A percentile compares a stretch with the other conserved stretches of the same genome.
Evolutionary conservation across 169 alveolate genomes (phyloP).

Genomic region (Eimeria acervulina): DNA sequence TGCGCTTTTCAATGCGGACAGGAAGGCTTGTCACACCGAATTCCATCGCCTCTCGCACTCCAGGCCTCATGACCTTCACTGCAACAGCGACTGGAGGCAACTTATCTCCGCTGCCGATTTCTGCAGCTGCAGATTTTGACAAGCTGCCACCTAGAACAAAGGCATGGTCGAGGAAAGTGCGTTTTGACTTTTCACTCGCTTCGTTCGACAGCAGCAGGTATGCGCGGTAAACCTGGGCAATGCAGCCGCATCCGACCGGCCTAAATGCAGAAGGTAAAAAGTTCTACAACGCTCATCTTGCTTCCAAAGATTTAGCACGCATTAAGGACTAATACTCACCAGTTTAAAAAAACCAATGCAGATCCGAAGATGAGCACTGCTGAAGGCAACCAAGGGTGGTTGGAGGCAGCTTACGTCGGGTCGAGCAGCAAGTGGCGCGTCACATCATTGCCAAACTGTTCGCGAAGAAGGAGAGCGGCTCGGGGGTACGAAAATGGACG

Average conservation of each 20-base stretch:
- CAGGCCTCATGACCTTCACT: constrained; percentile 76
- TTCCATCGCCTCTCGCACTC: constrained; percentile 78
- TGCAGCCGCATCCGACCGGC: constrained; percentile 83
- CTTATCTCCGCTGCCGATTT: constrained; percentile 27
- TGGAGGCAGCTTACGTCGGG: constrained; percentile 54
- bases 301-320: not conserved
- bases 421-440: constrained; percentile 55
- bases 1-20: not conserved
- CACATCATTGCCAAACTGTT: constrained; percentile 58
- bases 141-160: constrained; percentile 61
- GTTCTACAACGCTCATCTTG: not conserved
- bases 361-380: not conserved
- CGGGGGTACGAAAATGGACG: constrained; percentile 66
- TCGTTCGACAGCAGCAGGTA: constrained; percentile 48
- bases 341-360: not conserved
- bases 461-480: constrained; percentile 75
- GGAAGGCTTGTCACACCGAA: constrained; percentile 72
- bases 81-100: constrained; percentile 76
- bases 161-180: constrained; percentile 55
- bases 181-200: constrained; percentile 28
- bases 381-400: not conserved
- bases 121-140: constrained; percentile 33
- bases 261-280: constrained; percentile 45
- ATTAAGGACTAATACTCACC: not conserved
- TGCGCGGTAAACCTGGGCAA: constrained; percentile 81